Evolutionary conservation across 306 rosid species (phyloP).

Genomic region (Psophocarpus tetragonolobus): DNA sequence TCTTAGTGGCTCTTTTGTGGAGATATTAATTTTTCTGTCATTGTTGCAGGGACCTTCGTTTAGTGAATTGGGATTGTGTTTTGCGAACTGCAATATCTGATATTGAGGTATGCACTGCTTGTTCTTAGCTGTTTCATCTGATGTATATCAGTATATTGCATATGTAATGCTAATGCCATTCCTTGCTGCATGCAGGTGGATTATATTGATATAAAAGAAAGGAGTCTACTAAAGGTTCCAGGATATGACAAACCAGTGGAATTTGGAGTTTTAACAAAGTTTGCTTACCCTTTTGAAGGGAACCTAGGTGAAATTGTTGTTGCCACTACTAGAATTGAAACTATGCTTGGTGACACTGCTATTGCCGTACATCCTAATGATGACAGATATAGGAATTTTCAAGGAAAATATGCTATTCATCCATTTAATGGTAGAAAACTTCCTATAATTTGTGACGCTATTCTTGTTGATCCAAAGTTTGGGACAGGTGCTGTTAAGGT

Average conservation of each 20-base stretch:
- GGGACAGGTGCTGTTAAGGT: constrained; percentile 99
- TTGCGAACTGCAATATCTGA: constrained; percentile 95
- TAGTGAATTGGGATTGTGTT: constrained; percentile 94
- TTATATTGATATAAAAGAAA: constrained; percentile 80
- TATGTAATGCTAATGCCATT: constrained; percentile 21
- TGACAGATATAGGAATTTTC: constrained; percentile 67
- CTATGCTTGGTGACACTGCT: constrained; percentile 98
- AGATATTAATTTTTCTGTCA: constrained; percentile 3
- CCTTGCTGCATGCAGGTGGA: constrained; percentile 69
- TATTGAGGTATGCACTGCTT: constrained; percentile 66
- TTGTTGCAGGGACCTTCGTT: constrained; percentile 76
- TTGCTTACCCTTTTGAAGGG: constrained; percentile 85
- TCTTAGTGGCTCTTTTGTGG: background rate
- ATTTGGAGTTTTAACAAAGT: constrained; percentile 85
- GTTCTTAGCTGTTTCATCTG: background rate
- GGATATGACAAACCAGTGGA: constrained; percentile 83
- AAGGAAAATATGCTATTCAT: constrained; percentile 87
- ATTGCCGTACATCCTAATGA: constrained; percentile 87
- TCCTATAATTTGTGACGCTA: constrained; percentile 79
- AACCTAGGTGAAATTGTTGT: constrained; percentile 86
- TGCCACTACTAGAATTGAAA: constrained; percentile 94
- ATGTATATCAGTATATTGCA: background rate
- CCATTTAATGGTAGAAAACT: constrained; percentile 86
- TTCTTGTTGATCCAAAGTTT: constrained; percentile 87
- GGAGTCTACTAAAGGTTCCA: constrained; percentile 67